Base-by-base conservation (phyloP, 345 rosid species). In the Schrenkiella parvula region DNA sequence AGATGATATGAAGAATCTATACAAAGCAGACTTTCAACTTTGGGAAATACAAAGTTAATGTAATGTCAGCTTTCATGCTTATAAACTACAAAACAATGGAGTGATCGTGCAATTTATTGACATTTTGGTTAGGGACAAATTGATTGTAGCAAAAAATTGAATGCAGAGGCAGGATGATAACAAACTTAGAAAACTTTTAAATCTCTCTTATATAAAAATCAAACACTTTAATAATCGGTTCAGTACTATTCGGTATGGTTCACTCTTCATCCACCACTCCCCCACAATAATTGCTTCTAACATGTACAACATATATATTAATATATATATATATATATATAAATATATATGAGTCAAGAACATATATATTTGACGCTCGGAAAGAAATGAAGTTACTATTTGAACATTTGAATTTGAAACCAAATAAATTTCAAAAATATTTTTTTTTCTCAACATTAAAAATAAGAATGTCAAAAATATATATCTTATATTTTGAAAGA, bases 181-280 rank as follows among this genome's bases (percentile, higher is more conserved):
- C 48, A 60, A 67, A 59, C 5, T 51, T 59, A 58, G 44, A 42
- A 41, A 64, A 29, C 5, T 39, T 51, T 58, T 4, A 19, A 19
- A 58, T 25, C 42, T 18, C 4, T 29, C 25, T 29, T 62, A 55
- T 14, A 12, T 32, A 32, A 55, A 57, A 23, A 43, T 13, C 32
- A 56, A 38, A 58, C 18, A 74, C 73, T 58, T 58, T 64, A 56
- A 23, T 46, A 8, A 51, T 66, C 43, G 25, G 29, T 48, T 66
- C 44, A 58, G 68, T 74, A 67, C 78, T 51, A 51, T 60, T 42
- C 79, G 57, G 79, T 75, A 68, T 75, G 79, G 79, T 59, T 51
- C 79, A 68, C 64, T 51, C 69, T 60, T 52, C 68, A 11, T 52
- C 70, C 64, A 75, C 55, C 64, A 68, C 53, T 56, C 66, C 59